These are phyloP conservation scores for Trametes elegans DNA, from an alignment of 768 basidiomycete genomes.

Conservation along the genomic window DNA sequence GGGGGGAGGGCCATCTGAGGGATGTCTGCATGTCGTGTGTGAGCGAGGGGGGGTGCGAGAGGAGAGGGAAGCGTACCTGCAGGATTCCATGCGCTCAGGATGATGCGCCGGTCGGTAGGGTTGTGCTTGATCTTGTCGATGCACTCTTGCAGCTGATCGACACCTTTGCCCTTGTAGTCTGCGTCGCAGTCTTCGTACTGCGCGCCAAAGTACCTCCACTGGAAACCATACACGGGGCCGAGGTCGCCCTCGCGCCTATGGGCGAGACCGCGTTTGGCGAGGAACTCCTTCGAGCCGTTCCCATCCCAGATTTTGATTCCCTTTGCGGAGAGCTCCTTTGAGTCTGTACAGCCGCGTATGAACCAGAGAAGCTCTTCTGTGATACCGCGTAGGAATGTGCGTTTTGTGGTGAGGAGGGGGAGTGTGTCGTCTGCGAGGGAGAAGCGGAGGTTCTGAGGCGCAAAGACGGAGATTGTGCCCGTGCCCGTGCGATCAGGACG, in stretches of 20 bases:
- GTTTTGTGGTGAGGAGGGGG: conserved; percentile 93
- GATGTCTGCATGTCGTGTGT: conserved; percentile 57
- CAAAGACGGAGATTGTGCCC: conserved; percentile 89
- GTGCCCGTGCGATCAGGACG: conserved; percentile 95
- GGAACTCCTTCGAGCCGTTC: conserved; percentile 85
- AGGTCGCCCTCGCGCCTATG: conserved; percentile 89
- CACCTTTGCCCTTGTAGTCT: conserved; percentile 80
- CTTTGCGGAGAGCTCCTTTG: conserved; percentile 67
- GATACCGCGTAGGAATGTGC: conserved; percentile 89
- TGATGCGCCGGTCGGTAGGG: conserved; percentile 92
- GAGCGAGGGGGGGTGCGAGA: neutral
- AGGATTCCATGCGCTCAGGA: conserved; percentile 97
- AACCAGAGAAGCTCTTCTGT: conserved; percentile 97
- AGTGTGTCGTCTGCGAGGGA: conserved; percentile 72
- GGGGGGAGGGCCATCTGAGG: conserved; percentile 95
- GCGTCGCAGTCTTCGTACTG: conserved; percentile 70
- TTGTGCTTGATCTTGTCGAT: conserved; percentile 90
- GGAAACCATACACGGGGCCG: conserved; percentile 96
- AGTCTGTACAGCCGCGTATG: conserved; percentile 79
- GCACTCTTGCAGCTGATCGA: conserved; percentile 89
- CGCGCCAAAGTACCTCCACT: conserved; percentile 95
- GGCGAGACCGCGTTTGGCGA: conserved; percentile 80
- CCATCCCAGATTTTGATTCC: conserved; percentile 98
- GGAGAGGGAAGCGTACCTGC: conserved; percentile 59
- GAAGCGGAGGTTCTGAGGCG: conserved; percentile 88